Conservation (phyloP, 2,329 filamentous ascomycete species). For the Apiospora saccharicola region DNA sequence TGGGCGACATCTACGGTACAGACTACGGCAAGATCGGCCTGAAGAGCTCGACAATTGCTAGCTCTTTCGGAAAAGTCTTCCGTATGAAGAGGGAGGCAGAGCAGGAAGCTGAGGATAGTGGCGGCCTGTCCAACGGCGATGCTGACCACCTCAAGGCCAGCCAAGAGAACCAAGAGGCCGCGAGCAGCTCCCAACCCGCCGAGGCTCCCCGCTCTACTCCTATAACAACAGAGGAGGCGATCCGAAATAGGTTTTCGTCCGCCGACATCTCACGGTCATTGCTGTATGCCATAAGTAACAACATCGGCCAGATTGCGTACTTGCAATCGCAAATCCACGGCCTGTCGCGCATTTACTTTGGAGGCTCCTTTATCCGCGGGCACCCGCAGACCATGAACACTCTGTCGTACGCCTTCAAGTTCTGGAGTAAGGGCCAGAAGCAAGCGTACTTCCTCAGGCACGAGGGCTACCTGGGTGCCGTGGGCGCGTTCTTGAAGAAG, state of each 20-base stretch:
- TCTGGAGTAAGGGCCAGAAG: constrained; percentile 94
- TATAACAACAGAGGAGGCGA: constrained; percentile 36
- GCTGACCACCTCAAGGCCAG: constrained; percentile 38
- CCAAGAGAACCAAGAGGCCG: constrained; percentile 27
- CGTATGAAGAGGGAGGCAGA: constrained; percentile 89
- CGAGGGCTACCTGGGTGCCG: constrained; percentile 92
- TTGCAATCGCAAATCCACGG: constrained; percentile 96
- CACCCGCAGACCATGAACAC: constrained; percentile 99
- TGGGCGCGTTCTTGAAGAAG: constrained; percentile 91
- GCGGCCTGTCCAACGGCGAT: constrained; percentile 62
- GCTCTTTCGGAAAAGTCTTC: constrained; percentile 96
- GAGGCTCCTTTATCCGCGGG: constrained; percentile 94
- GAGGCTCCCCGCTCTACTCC: constrained; percentile 25
- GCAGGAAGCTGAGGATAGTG: constrained; percentile 76
- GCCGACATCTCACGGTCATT: constrained; percentile 91
- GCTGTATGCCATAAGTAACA: constrained; percentile 95
- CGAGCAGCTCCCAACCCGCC: neutral
- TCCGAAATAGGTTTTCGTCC: constrained; percentile 68
- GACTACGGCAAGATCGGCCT: constrained; percentile 96
- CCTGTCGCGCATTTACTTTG: constrained; percentile 94
- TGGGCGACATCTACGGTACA: constrained; percentile 96
- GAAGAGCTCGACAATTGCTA: constrained; percentile 94
- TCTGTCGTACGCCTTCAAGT: constrained; percentile 93
- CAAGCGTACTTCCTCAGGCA: constrained; percentile 96
- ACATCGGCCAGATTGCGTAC: constrained; percentile 97